These are phyloP conservation scores for Chaetomium strumarium DNA, from an alignment of 2,329 filamentous ascomycete species.

Conservation along the genomic window DNA sequence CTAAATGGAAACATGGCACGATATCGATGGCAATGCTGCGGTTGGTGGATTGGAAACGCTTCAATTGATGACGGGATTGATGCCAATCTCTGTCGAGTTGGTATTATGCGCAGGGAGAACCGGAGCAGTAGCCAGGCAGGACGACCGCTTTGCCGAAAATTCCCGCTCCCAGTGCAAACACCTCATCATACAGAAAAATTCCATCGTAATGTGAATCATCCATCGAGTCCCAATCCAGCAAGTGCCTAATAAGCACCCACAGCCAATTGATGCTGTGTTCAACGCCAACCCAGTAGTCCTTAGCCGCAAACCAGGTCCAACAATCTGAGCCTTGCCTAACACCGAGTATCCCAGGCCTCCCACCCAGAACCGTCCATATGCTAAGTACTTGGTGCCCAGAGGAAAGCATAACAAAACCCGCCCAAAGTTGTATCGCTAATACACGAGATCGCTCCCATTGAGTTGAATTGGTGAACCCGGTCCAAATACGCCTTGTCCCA, in stretches of 20 bases:
- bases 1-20: constrained; percentile 7
- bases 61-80: constrained; percentile 18
- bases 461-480: constrained; percentile 4
- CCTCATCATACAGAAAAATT: constrained; percentile 8
- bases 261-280: constrained; percentile 8
- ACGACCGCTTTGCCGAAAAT: background rate
- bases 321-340: constrained; percentile 16
- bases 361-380: constrained; percentile 4
- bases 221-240: constrained; percentile 7
- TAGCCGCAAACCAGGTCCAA: constrained; percentile 6
- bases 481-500: constrained; percentile 5
- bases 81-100: constrained; percentile 11
- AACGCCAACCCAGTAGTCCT: constrained; percentile 9
- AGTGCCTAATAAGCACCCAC: background rate
- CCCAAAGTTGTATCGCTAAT: constrained; percentile 13
- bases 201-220: constrained; percentile 16
- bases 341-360: constrained; percentile 6
- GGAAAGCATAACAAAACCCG: constrained; percentile 9
- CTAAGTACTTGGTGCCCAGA: constrained; percentile 1
- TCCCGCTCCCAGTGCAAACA: constrained; percentile 1
- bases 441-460: constrained; percentile 10
- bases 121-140: background rate
- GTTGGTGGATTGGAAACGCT: constrained; percentile 16
- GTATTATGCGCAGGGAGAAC: background rate
- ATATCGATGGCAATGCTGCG: background rate